Percentiles rank a stretch among this genome's conserved stretches.
These are phyloP conservation scores for Pseudocercospora crystallina DNA, from an alignment of 2,329 filamentous ascomycete genomes.

Conservation along the genomic window DNA sequence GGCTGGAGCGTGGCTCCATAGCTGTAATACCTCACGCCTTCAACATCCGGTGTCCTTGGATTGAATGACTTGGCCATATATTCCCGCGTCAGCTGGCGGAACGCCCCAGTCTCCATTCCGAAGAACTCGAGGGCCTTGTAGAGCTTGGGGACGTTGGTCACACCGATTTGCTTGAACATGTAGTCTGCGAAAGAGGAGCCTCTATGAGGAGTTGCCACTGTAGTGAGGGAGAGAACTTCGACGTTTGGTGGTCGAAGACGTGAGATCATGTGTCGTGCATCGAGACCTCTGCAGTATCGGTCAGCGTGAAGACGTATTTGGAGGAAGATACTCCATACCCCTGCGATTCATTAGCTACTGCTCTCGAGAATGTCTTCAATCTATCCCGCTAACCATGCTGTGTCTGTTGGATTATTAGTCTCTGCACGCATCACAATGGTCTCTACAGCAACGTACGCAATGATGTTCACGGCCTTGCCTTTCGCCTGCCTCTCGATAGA, in stretches of 20 bases:
- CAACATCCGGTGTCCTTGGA: conserved; percentile 55
- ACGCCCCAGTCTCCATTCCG: conserved; percentile 59
- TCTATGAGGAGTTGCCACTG: conserved; percentile 62
- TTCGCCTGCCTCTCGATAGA: conserved; percentile 54
- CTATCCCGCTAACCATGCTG: conserved; percentile 20
- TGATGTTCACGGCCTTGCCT: conserved; percentile 63
- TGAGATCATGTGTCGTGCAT: conserved; percentile 65
- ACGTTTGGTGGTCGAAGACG: conserved; percentile 61
- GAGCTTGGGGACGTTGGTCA: conserved; percentile 52
- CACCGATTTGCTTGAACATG: conserved; percentile 57
- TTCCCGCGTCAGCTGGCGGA: conserved; percentile 59
- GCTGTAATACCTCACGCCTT: conserved; percentile 60
- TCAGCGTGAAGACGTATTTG: background rate
- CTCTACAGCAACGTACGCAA: conserved; percentile 51
- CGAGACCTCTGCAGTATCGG: conserved; percentile 53
- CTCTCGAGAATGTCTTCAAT: background rate
- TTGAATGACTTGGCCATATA: conserved; percentile 63
- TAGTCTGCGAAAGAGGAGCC: conserved; percentile 64
- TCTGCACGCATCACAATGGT: background rate
- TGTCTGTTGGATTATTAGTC: conserved; percentile 19
- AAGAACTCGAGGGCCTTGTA: conserved; percentile 57
- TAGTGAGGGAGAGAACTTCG: conserved; percentile 70
- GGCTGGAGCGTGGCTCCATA: conserved; percentile 61
- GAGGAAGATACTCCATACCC: conserved; percentile 15
- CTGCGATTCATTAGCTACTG: conserved; percentile 16